Base-by-base conservation (phyloP, 2,329 filamentous ascomycete species). In the Ceratocystis eucalypticola region DNA sequence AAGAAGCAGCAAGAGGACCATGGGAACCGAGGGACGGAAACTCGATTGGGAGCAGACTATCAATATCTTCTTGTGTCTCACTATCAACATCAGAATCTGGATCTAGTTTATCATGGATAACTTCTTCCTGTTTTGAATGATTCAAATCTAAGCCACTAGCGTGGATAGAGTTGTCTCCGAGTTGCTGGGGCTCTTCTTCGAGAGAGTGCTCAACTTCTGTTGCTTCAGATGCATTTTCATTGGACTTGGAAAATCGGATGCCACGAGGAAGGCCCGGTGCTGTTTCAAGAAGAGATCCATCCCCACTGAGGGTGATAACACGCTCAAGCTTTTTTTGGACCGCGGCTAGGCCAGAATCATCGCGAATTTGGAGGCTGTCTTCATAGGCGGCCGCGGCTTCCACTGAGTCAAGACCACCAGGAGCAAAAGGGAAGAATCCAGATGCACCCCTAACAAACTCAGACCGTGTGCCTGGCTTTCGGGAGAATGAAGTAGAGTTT, bases 401-500 rank as follows among this genome's bases (percentile, higher is more conserved):
- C 25, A 96, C 88, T 1, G 86, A 85, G 68, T 96, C 92, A 15
- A 97, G 76, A 1, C 94, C 94, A 66, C 92, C 92, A 0, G 93
- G 93, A 0, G 91, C 88, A 76, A 97, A 96, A 0, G 93, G 93
- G 68, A 96, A 95, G 77, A 95, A 96, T 0, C 93, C 93, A 6
- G 92, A 91, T 45, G 89, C 92, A 15, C 94, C 94, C 69, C 93
- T 84, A 12, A 97, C 92, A 75, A 97, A 96, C 62, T 97, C 92
- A 37, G 89, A 90, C 69, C 89, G 84, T 67, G 85, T 87, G 15
- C 90, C 93, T 2, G 93, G 93, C 73, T 95, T 95, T 59, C 94
- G 84, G 17, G 89, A 79, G 50, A 96, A 80, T 4, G 91, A 96
- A 0, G 92, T 97, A 2, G 91, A 96, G 73, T 96, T 96, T 77